These are phyloP conservation scores for Penicillium olsonii DNA, from an alignment of 2,329 filamentous ascomycete genomes.

Conservation along the genomic window DNA sequence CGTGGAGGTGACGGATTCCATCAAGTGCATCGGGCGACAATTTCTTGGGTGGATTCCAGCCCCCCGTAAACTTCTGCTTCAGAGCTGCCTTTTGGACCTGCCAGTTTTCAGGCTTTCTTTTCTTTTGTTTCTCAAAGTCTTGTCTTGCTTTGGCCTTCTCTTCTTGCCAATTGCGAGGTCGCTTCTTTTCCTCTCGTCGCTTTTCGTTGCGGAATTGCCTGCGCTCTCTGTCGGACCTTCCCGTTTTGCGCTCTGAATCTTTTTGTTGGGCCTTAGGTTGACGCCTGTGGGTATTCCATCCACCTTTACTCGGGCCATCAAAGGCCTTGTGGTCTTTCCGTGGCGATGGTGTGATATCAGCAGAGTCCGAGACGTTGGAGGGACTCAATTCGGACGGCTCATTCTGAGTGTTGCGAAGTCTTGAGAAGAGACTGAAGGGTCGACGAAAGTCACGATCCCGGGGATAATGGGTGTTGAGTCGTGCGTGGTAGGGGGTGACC, in stretches of 20 bases:
- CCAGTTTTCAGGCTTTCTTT: conserved; percentile 61
- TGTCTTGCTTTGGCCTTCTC: conserved; percentile 9
- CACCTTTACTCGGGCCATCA: background rate
- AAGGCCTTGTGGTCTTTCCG: background rate
- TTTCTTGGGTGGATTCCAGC: conserved; percentile 81
- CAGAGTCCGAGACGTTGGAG: background rate
- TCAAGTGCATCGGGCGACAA: conserved; percentile 89
- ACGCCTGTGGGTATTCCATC: conserved; percentile 1
- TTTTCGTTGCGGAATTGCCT: conserved; percentile 9
- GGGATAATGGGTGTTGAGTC: conserved; percentile 5
- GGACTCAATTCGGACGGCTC: background rate
- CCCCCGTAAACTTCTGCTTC: conserved; percentile 72
- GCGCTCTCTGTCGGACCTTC: conserved; percentile 10
- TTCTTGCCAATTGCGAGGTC: conserved; percentile 10
- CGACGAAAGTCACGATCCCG: background rate
- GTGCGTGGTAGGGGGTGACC: conserved; percentile 2
- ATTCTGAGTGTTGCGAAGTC: background rate
- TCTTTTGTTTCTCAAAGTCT: conserved; percentile 25
- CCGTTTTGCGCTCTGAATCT: background rate
- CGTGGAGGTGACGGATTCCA: conserved; percentile 82
- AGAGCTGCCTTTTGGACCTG: conserved; percentile 72
- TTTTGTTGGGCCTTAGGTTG: background rate
- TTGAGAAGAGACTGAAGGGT: background rate
- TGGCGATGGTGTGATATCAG: background rate
- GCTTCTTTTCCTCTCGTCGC: conserved; percentile 4